Conservation (phyloP, 23 red algal species). For the Gracilariopsis chorda region DNA sequence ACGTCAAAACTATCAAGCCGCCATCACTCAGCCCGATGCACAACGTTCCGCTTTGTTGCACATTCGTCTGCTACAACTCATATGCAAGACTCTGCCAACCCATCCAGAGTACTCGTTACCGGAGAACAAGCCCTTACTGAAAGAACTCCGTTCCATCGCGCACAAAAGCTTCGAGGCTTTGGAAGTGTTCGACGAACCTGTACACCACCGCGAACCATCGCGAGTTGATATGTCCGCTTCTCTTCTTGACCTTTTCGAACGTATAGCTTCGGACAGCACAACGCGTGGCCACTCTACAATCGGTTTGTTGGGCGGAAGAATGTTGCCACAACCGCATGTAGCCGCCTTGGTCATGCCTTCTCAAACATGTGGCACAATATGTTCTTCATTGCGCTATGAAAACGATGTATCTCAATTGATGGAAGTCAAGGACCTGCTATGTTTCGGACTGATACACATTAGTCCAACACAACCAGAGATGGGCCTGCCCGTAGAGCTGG, state of each 20-base stretch:
- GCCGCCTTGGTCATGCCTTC: conserved; percentile 40
- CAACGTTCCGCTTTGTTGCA: conserved; percentile 45
- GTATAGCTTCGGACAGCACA: conserved; percentile 24
- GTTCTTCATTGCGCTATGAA: conserved; percentile 18
- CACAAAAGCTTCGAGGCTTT: background rate
- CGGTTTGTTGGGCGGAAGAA: conserved; percentile 2
- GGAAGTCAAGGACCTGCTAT: conserved; percentile 9
- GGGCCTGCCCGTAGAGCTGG: background rate
- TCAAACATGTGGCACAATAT: background rate
- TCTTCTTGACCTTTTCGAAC: conserved; percentile 37
- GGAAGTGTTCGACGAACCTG: background rate
- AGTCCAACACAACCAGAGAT: background rate
- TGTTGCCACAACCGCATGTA: background rate
- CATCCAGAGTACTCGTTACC: conserved; percentile 57
- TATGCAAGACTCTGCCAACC: conserved; percentile 58
- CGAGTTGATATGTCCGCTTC: background rate
- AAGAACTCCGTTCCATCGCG: conserved; percentile 22
- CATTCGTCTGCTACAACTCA: conserved; percentile 54
- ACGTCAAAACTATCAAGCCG: conserved; percentile 9
- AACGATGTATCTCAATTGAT: conserved; percentile 38
- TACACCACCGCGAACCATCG: background rate
- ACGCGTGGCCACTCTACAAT: background rate
- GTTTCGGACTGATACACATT: conserved; percentile 35
- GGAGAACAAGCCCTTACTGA: conserved; percentile 3
- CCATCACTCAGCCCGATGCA: background rate